Evolutionary conservation across 2,329 filamentous ascomycete genomes (phyloP), one percentile per base, ranked within the genome.

Genomic region (Dothideomycetidae sp.): DNA sequence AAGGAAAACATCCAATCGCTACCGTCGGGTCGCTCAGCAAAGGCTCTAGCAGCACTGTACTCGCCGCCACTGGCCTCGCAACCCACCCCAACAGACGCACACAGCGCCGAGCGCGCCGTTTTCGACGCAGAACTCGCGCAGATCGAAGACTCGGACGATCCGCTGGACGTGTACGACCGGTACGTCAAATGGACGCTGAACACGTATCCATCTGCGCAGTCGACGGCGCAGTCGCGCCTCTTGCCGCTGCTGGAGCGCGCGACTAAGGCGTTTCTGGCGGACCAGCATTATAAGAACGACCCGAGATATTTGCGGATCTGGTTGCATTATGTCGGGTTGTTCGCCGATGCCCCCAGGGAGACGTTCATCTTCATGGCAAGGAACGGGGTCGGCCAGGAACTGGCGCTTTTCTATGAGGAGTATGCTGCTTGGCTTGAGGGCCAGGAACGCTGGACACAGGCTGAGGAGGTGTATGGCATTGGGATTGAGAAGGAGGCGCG

Each of bases 1-100:
- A 98, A 98, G 62, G 90, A 98, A 63, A 98, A 98, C 60, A 94
- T 98, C 40, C 86, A 94, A 59, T 78, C 85, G 14, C 70, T 98
- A 10, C 86, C 88, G 11, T 81, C 83, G 44, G 90, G 78, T 21
- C 68, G 90, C 46, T 96, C 88, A 29, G 90, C 88, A 31, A 82
- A 78, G 62, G 86, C 90, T 37, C 77, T 98, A 36, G 85, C 78
- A 18, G 73, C 85, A 38, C 73, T 84, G 19, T 85, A 84, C 69
- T 78, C 85, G 44, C 59, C 60, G 31, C 62, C 63, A 9, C 46
- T 57, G 17, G 49, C 55, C 10, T 48, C 48, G 29, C 18, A 14
- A 2, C n/a, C 38, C 11, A 19, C 32, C 5, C 23, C 29, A 14
- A 26, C 31, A 18, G 82, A 79, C 48, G 67, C 83, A 45, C 82